Conservation (phyloP, 116 monocot species). For the Iris pallida region DNA sequence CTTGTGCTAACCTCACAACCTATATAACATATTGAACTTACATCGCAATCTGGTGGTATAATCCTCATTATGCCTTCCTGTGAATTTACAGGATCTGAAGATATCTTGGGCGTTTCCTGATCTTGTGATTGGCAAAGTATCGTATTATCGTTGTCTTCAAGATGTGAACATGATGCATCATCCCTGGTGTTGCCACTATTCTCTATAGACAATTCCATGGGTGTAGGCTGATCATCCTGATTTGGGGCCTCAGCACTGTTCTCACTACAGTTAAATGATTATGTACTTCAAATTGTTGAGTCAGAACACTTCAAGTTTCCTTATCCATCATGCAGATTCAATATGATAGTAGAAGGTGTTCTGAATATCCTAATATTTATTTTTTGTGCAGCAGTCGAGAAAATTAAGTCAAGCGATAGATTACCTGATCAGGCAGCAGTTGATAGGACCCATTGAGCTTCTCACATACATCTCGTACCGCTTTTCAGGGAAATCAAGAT, state of each 20-base stretch:
- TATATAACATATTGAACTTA: no score
- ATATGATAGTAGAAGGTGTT: not conserved
- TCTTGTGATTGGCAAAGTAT: no score
- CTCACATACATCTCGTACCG: slow-evolving; percentile 51
- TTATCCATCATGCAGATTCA: no score
- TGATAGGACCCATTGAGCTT: slow-evolving; percentile 57
- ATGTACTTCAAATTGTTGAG: not conserved
- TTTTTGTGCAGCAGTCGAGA: not conserved
- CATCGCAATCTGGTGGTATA: no score
- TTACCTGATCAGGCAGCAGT: slow-evolving; percentile 61
- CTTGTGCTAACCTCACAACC: no score
- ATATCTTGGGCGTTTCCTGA: no score
- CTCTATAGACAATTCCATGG: not conserved
- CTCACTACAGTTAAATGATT: not conserved
- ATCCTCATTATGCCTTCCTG: no score
- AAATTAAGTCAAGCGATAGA: not conserved
- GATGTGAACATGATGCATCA: not conserved
- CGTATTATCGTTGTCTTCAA: not conserved
- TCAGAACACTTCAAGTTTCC: not conserved
- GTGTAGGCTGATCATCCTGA: not conserved
- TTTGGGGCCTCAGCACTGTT: not conserved
- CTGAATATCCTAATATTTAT: not conserved
- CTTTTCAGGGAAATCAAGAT: slow-evolving; percentile 31
- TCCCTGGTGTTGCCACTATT: not conserved
- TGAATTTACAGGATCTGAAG: no score